A percentile compares a stretch with the other conserved stretches of the same genome.
These are phyloP conservation scores for Lentinula novae-zelandiae DNA, from an alignment of 1,284 basidiomycete species.

Conservation along the genomic window DNA sequence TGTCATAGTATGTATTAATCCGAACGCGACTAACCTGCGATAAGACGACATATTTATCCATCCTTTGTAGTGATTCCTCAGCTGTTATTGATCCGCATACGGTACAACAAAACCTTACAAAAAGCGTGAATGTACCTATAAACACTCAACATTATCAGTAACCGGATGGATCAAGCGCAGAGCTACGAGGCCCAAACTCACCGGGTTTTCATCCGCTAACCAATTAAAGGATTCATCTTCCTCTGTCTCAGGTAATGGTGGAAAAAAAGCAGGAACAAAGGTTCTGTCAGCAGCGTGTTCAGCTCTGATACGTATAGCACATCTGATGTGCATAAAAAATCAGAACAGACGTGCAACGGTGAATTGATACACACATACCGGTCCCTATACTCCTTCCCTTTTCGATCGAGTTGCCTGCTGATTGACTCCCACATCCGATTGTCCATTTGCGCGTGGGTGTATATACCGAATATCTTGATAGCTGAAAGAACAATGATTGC, in stretches of 20 bases:
- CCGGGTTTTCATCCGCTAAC: slow-evolving; percentile 5
- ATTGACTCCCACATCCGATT: slow-evolving; percentile 55
- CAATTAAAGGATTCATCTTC: slow-evolving; percentile 3
- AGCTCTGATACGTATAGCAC: slow-evolving; percentile 7
- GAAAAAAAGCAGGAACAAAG: slow-evolving; percentile 13
- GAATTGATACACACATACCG: slow-evolving; percentile 28
- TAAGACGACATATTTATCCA: slow-evolving; percentile 64
- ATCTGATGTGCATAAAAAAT: slow-evolving; percentile 8
- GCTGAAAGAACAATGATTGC: slow-evolving; percentile 30
- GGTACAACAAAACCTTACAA: slow-evolving; percentile 7
- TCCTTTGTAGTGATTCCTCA: slow-evolving; percentile 2
- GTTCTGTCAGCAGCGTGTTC: slow-evolving; percentile 11
- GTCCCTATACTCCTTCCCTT: slow-evolving; percentile 50
- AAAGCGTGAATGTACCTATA: slow-evolving; percentile 14
- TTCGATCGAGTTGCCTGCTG: slow-evolving; percentile 44
- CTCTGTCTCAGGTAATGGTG: slow-evolving; percentile 4
- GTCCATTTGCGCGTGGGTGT: slow-evolving; percentile 57
- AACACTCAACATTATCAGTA: background rate
- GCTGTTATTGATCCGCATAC: background rate
- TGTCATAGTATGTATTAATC: slow-evolving; percentile 3
- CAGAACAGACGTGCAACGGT: background rate
- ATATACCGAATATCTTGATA: slow-evolving; percentile 60
- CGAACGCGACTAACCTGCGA: slow-evolving; percentile 42
- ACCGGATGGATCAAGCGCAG: background rate
- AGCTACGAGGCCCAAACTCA: background rate